Evolutionary conservation across 495 filamentous ascomycete species (phyloP).

Genomic region (Xylaria longipes): DNA sequence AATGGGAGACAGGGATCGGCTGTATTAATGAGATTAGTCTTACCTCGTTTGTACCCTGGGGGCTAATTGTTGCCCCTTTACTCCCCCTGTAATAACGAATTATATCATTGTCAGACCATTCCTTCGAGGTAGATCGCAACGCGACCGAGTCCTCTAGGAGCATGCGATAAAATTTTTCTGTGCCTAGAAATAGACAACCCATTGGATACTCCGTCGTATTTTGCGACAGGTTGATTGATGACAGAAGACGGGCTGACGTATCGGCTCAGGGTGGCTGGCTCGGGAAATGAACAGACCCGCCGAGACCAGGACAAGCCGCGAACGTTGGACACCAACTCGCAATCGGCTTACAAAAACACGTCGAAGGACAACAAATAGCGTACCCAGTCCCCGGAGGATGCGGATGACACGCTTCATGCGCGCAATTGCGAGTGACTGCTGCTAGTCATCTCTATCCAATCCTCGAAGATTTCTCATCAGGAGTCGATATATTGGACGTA

Average conservation of each 20-base stretch:
- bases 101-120: conserved; percentile 26
- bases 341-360: conserved; percentile 13
- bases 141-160: conserved; percentile 10
- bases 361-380: not conserved
- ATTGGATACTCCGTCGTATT: not conserved
- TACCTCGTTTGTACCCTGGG: conserved; percentile 10
- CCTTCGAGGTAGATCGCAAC: conserved; percentile 15
- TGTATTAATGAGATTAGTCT: conserved; percentile 27
- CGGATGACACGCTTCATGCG: conserved; percentile 18
- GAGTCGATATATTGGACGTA: not conserved
- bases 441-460: not conserved
- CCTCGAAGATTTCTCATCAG: not conserved
- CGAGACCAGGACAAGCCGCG: conserved; percentile 19
- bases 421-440: not conserved
- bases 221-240: conserved; percentile 8
- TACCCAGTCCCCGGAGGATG: conserved; percentile 2
- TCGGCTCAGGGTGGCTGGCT: conserved; percentile 21
- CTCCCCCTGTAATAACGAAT: conserved; percentile 14
- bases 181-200: conserved; percentile 10
- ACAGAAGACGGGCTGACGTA: conserved; percentile 18
- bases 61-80: conserved; percentile 23
- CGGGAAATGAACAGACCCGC: conserved; percentile 24
- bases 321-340: conserved; percentile 21
- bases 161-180: conserved; percentile 3
- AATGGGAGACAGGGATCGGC: conserved; percentile 21